phyloP scores from a whole-genome alignment of 805 yeast species.

The Candida ascalaphidarum region DNA sequence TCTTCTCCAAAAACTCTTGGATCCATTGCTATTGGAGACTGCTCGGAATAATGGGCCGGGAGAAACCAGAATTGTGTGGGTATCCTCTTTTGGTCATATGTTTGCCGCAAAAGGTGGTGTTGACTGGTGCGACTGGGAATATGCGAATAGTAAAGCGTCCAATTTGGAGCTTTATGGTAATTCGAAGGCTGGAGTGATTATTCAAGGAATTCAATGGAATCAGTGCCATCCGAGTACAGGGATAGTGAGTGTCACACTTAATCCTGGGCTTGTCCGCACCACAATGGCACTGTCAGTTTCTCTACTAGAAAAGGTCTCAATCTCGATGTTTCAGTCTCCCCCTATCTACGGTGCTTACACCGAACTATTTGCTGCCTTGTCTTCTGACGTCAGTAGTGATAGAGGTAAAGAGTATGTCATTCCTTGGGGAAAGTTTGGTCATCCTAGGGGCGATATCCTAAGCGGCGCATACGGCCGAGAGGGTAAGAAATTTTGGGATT shows the following conservation, averaged over 20 bases:
- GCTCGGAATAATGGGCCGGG: slow-evolving; percentile 12
- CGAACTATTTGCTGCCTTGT: slow-evolving; percentile 33
- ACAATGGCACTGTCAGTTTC: no score
- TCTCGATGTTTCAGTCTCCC: slow-evolving; percentile 9
- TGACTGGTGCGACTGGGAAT: slow-evolving; percentile 21
- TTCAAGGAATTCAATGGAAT: slow-evolving; percentile 28
- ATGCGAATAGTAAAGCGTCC: slow-evolving; percentile 5
- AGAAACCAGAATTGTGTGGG: slow-evolving; percentile 36
- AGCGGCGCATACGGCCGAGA: no score
- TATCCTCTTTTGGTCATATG: slow-evolving; percentile 30
- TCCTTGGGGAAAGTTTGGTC: no score
- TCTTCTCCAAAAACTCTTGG: slow-evolving; percentile 30
- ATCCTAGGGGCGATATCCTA: no score
- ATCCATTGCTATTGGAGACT: slow-evolving; percentile 26
- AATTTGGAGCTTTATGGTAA: slow-evolving; percentile 25
- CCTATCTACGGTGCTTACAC: slow-evolving; percentile 34
- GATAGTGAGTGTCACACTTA: slow-evolving; percentile 23
- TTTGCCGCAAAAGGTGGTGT: slow-evolving; percentile 22
- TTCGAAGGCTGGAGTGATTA: slow-evolving; percentile 33
- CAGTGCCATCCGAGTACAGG: slow-evolving; percentile 15
- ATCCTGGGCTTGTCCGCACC: slow-evolving; percentile 39
- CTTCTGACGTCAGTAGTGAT: no score
- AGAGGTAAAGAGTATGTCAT: no score
- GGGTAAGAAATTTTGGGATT: no score
- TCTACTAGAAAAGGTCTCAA: slow-evolving; percentile 16